These are phyloP conservation scores for Cryptococcus sp. DNA, from an alignment of 1,284 basidiomycete species.

Conservation along the genomic window DNA sequence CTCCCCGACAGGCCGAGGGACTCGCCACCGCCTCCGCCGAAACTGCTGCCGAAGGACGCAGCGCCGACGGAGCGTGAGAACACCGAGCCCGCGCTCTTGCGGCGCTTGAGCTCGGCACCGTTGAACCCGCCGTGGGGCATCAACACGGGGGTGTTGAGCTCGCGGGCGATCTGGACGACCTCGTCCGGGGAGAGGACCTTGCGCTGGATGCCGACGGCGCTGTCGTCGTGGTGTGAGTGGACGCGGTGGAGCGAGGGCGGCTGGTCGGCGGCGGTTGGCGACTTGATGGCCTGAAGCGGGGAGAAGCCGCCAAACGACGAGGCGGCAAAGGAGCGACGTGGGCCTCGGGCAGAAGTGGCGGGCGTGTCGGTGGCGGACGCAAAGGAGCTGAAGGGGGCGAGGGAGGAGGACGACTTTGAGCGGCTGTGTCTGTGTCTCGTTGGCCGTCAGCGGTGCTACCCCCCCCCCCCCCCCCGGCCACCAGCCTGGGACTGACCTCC, in stretches of 20 bases:
- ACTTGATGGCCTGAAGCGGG: slow-evolving; percentile 11
- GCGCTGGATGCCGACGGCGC: slow-evolving; percentile 19
- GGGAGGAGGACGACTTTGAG: slow-evolving; percentile 37
- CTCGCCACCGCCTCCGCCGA: background rate
- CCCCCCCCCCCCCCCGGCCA: background rate
- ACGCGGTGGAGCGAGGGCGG: slow-evolving; percentile 10
- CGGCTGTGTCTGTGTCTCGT: slow-evolving; percentile 18
- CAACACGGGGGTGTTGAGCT: slow-evolving; percentile 37
- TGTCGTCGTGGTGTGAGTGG: slow-evolving; percentile 18
- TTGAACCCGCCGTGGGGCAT: slow-evolving; percentile 33
- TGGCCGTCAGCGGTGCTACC: too few species aligned
- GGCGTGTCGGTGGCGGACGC: slow-evolving; percentile 14
- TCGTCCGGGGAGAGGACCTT: slow-evolving; percentile 42
- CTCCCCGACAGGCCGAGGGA: slow-evolving; percentile 8
- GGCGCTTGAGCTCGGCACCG: slow-evolving; percentile 31
- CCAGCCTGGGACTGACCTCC: slow-evolving; percentile 19
- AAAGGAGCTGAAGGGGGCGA: slow-evolving; percentile 28
- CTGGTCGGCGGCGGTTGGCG: slow-evolving; percentile 3
- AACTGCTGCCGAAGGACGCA: background rate
- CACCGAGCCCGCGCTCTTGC: slow-evolving; percentile 25
- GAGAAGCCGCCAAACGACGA: slow-evolving; percentile 33
- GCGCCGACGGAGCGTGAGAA: background rate
- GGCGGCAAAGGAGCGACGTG: slow-evolving; percentile 38
- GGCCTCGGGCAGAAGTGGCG: slow-evolving; percentile 33
- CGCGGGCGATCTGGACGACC: slow-evolving; percentile 40